Evolutionary conservation across 108 stramenopile species (phyloP).

Genomic region (Skeletonema menzelii): DNA sequence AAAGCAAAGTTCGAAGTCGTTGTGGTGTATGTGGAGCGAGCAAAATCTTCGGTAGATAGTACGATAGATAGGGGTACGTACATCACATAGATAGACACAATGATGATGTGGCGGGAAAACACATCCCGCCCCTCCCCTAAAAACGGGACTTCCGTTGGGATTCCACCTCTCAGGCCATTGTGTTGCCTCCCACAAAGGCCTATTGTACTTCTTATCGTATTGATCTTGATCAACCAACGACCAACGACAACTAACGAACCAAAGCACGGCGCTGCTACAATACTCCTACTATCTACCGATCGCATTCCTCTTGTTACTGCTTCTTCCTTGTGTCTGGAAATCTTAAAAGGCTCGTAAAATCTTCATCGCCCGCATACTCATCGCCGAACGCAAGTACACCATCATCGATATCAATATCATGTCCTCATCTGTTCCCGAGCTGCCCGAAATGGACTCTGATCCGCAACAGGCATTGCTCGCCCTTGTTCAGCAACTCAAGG

Average conservation of each 20-base stretch:
- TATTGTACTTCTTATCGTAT: too few species aligned
- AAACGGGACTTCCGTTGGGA: background rate
- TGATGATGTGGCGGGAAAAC: too few species aligned
- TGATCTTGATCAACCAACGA: too few species aligned
- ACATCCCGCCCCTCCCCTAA: background rate
- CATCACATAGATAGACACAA: too few species aligned
- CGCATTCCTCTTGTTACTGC: background rate
- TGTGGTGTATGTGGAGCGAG: too few species aligned
- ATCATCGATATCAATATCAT: background rate
- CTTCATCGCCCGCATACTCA: background rate
- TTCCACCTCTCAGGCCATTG: background rate
- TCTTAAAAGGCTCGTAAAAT: background rate
- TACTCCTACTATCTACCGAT: background rate
- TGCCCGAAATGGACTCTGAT: background rate
- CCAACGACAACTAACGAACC: background rate
- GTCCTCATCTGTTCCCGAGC: slow-evolving; percentile 1
- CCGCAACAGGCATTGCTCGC: slow-evolving; percentile 1
- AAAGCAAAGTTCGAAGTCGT: too few species aligned
- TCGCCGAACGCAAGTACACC: background rate
- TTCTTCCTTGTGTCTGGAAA: background rate
- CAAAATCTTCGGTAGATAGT: too few species aligned
- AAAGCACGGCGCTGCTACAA: too few species aligned
- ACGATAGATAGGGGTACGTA: too few species aligned
- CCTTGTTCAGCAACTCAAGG: slow-evolving; percentile 11
- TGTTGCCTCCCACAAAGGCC: background rate